These are phyloP conservation scores for Agaricus subrufescens DNA, from an alignment of 768 basidiomycete species.

Conservation along the genomic window DNA sequence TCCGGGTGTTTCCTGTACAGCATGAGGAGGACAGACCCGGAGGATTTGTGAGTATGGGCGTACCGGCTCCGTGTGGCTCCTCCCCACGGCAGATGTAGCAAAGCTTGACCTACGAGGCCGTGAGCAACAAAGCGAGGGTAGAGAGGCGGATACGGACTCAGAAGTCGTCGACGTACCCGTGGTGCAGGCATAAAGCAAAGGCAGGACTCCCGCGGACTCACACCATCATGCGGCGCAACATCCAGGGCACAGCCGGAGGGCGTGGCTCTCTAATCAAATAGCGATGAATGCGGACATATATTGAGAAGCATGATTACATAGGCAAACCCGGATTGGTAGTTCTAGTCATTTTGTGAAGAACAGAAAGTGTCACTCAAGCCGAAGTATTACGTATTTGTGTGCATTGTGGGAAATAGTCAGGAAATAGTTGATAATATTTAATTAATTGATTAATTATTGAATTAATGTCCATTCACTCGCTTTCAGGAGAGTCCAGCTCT, in stretches of 20 bases:
- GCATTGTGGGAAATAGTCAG: no score
- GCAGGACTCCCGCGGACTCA: neutral
- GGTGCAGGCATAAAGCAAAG: neutral
- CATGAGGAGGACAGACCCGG: neutral
- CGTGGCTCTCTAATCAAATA: neutral
- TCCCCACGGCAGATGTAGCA: slow-evolving; percentile 83
- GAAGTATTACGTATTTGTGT: neutral
- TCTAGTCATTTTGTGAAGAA: neutral
- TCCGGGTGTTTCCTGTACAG: slow-evolving; percentile 43
- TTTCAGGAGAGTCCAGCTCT: no score
- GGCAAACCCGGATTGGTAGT: neutral
- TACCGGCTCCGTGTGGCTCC: slow-evolving; percentile 47
- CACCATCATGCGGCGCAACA: neutral
- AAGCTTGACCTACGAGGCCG: slow-evolving; percentile 49
- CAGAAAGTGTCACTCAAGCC: neutral
- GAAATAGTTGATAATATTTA: no score
- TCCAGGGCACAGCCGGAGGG: neutral
- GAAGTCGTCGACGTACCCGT: slow-evolving; percentile 18
- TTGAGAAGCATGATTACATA: neutral
- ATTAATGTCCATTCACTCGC: no score
- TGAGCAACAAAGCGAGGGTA: neutral
- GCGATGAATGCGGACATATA: neutral
- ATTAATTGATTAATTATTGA: no score
- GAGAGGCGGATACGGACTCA: slow-evolving; percentile 16
- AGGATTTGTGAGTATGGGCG: slow-evolving; percentile 2